Percentiles rank a stretch among this genome's conserved stretches.
These are phyloP conservation scores for Rhododendron simsii DNA, from an alignment of 148 eudicot genomes.

Conservation along the genomic window DNA sequence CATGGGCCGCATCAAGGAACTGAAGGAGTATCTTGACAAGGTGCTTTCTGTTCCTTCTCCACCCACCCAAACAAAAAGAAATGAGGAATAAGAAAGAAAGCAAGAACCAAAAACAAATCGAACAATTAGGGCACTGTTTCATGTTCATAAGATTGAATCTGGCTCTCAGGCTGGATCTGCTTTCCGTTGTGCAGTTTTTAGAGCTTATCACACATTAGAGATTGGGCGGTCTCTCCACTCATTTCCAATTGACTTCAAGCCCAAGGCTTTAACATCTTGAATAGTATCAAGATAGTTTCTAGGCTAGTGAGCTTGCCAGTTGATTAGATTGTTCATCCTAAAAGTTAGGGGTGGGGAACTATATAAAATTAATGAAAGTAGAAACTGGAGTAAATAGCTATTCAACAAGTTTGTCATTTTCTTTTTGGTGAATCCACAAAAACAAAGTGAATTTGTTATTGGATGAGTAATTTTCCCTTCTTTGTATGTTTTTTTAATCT, in stretches of 20 bases:
- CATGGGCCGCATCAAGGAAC: conserved; percentile 93
- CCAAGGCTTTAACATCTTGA: background rate
- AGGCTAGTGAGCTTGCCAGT: background rate
- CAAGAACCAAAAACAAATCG: background rate
- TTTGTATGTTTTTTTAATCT: background rate
- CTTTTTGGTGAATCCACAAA: background rate
- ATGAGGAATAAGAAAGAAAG: background rate
- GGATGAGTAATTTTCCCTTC: background rate
- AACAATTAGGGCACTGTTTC: background rate
- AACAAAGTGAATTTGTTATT: background rate
- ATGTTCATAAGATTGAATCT: background rate
- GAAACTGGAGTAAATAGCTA: background rate
- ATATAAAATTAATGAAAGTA: background rate
- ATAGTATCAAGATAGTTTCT: background rate
- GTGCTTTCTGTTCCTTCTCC: conserved; percentile 21
- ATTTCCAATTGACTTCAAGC: background rate
- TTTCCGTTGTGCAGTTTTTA: background rate
- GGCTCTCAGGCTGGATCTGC: background rate
- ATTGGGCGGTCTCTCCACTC: background rate
- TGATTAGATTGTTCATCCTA: background rate
- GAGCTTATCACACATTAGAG: background rate
- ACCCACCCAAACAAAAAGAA: background rate
- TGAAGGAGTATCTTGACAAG: conserved; percentile 79
- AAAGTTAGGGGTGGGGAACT: background rate
- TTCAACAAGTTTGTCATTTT: background rate